These are phyloP conservation scores for Combretum micranthum DNA, from an alignment of 345 rosid species.

Conservation along the genomic window DNA sequence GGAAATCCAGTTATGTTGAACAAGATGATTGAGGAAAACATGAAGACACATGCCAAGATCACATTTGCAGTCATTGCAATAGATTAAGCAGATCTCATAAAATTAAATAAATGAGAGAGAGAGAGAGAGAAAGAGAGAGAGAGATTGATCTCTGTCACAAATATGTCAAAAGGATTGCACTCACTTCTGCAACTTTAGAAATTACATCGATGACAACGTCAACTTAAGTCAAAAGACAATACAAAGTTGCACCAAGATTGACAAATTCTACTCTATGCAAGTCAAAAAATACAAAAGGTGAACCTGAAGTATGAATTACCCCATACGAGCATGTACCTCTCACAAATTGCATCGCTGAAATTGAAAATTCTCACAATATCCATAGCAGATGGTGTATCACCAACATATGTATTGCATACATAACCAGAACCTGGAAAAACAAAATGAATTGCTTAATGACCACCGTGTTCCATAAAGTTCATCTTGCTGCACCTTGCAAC, in stretches of 20 bases:
- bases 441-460: slow-evolving; percentile 5
- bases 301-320: background rate
- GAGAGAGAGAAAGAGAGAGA: no score
- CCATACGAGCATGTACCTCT: slow-evolving; percentile 42
- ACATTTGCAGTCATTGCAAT: no score
- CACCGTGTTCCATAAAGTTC: background rate
- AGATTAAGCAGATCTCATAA: no score
- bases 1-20: no score
- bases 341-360: slow-evolving; percentile 54
- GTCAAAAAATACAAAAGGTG: background rate
- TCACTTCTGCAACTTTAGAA: no score
- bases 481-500: no score
- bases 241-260: background rate
- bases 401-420: slow-evolving; percentile 62
- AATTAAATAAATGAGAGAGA: no score
- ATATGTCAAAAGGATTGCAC: no score
- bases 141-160: no score
- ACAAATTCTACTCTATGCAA: background rate
- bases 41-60: no score
- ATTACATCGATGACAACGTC: no score
- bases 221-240: background rate
- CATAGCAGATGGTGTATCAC: slow-evolving; percentile 44
- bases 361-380: slow-evolving; percentile 89
- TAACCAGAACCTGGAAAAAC: slow-evolving; percentile 59
- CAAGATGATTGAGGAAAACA: no score